phyloP scores from a whole-genome alignment of 306 rosid genomes.

The Trifolium pratense region DNA sequence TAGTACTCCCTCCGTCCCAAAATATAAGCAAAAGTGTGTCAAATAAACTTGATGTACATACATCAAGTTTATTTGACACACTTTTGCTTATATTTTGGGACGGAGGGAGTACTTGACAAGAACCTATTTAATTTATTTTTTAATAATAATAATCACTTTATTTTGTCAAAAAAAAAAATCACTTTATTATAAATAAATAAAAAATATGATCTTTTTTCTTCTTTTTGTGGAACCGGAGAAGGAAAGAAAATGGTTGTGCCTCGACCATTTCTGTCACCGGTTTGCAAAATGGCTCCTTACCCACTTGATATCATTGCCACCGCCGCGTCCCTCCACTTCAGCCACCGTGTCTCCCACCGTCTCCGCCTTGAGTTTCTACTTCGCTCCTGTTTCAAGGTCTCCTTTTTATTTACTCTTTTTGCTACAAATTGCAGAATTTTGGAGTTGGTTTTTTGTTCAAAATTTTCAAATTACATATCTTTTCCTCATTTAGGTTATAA shows the following conservation, averaged over 20 bases:
- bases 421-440: background rate
- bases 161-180: too few relatives aligned
- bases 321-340: constrained; percentile 65
- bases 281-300: constrained; percentile 17
- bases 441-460: background rate
- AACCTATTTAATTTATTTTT: too few relatives aligned
- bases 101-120: too few relatives aligned
- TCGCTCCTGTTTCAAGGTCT: constrained; percentile 65
- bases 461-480: background rate
- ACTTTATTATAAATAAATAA: too few relatives aligned
- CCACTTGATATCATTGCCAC: constrained; percentile 47
- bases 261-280: constrained; percentile 13
- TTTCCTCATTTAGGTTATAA: constrained; percentile 9
- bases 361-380: constrained; percentile 50
- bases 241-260: background rate
- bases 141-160: too few relatives aligned
- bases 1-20: too few relatives aligned
- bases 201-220: too few relatives aligned
- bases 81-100: too few relatives aligned
- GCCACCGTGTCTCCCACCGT: constrained; percentile 49
- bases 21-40: too few relatives aligned
- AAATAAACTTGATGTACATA: too few relatives aligned
- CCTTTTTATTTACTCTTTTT: constrained; percentile 6
- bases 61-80: too few relatives aligned
- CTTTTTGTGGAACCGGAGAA: background rate